Evolutionary conservation across 2,329 filamentous ascomycete species (phyloP), one percentile per base, ranked within the genome.

Genomic region (Arthrobotrys sphaeroides): DNA sequence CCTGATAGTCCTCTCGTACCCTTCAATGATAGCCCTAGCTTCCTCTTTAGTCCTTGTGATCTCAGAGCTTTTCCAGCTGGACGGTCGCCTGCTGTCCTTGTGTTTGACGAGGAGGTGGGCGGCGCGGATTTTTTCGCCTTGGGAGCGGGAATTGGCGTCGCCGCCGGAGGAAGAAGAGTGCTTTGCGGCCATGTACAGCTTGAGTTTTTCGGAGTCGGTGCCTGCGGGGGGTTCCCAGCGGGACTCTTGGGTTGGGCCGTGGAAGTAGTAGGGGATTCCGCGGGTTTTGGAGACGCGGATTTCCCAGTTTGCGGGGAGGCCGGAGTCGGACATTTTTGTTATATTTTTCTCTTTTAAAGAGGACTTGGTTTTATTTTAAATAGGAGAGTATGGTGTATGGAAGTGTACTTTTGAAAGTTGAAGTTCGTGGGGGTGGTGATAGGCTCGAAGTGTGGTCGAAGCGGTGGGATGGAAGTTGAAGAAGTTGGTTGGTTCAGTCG

Each of bases 251-350:
- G 93, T 92, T 85, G 49, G 90, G 86, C 90, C 86, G 84, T 97
- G 96, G 90, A 97, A 98, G 86, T 98, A 99, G 87, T 99, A 99
- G 38, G 95, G 95, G 36, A 98, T 90, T 84, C 96, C 96, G 86
- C 97, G 98, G 84, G 93, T 96, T 86, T 97, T 96, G 83, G 93
- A 97, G 85, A 96, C 93, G 83, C 95, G 93, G 82, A 99, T 93
- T 85, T 98, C 95, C 94, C 94, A 97, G 83, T 90, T 89, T 57
- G 89, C 83, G 77, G 94, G 94, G 78, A 97, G 89, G 82, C 94
- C 94, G 79, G 90, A 90, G 68, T 93, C 91, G 81, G 87, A 84
- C 89, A 91, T 59, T 59, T 36, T 65, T 16, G 28, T 33, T 16
- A 0, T 38, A 22, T 5, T 33, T 53, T 20, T 13, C 12, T 28